phyloP scores from a whole-genome alignment of 768 basidiomycete genomes.

The Podaxis mareebaensis region DNA sequence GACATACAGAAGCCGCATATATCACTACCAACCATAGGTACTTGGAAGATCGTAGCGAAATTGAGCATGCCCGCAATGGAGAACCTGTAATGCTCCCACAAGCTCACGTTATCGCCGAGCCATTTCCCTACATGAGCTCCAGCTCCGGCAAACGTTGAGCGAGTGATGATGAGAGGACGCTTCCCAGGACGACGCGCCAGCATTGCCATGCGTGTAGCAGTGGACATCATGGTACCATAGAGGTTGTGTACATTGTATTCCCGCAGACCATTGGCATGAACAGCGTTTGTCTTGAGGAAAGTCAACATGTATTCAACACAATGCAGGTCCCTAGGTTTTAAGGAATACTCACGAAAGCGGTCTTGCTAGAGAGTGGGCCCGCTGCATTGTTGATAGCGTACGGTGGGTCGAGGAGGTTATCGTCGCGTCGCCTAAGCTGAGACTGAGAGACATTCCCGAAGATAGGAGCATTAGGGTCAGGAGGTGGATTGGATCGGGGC shows the following conservation, averaged over 20 bases:
- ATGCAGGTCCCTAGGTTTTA: background rate
- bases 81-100: conserved; percentile 57
- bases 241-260: conserved; percentile 69
- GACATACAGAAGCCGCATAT: conserved; percentile 66
- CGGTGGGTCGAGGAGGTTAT: conserved; percentile 47
- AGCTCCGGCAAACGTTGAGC: conserved; percentile 72
- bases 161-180: conserved; percentile 67
- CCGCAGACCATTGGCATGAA: conserved; percentile 56
- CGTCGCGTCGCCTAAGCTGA: conserved; percentile 27
- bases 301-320: background rate
- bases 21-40: conserved; percentile 80
- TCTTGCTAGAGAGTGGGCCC: conserved; percentile 52
- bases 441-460: conserved; percentile 30
- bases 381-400: conserved; percentile 63
- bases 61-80: conserved; percentile 68
- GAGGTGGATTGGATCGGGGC: conserved; percentile 45
- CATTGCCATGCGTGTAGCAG: conserved; percentile 60
- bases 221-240: conserved; percentile 74
- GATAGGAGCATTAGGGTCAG: conserved; percentile 54
- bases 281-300: conserved; percentile 38
- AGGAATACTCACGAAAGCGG: conserved; percentile 46
- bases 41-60: conserved; percentile 62
- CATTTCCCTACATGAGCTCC: conserved; percentile 69
- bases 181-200: conserved; percentile 60
- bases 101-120: conserved; percentile 67